Evolutionary conservation across 495 filamentous ascomycete genomes (phyloP).

Genomic region (Cenococcum geophilum): DNA sequence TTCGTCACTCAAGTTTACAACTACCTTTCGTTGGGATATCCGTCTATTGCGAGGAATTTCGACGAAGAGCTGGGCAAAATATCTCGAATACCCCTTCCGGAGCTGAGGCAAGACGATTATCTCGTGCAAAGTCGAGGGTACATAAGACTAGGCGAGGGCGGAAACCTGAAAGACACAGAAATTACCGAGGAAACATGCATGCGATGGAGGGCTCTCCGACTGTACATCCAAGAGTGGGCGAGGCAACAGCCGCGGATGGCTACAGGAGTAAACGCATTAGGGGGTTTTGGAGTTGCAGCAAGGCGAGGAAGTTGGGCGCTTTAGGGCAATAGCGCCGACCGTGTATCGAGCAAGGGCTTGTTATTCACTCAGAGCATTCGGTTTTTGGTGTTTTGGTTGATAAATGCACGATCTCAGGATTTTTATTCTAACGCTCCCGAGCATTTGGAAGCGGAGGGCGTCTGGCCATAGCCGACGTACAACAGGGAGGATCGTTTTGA

Average conservation of each 20-base stretch:
- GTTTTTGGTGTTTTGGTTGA: too few relatives aligned
- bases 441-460: too few relatives aligned
- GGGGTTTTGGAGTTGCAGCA: constrained; percentile 66
- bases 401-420: too few relatives aligned
- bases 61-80: constrained; percentile 79
- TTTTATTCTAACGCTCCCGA: too few relatives aligned
- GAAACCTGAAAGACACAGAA: constrained; percentile 34
- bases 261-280: constrained; percentile 46
- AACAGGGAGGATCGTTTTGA: too few relatives aligned
- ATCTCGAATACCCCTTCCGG: constrained; percentile 55
- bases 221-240: constrained; percentile 82
- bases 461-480: too few relatives aligned
- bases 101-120: constrained; percentile 66
- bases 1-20: constrained; percentile 95
- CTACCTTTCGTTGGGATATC: constrained; percentile 87
- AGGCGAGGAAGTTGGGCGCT: constrained; percentile 80
- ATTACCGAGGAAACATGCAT: constrained; percentile 48
- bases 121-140: constrained; percentile 53
- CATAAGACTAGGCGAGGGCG: constrained; percentile 52
- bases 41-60: constrained; percentile 70
- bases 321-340: constrained; percentile 33
- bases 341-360: not conserved
- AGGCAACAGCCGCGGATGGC: constrained; percentile 64
- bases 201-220: constrained; percentile 72
- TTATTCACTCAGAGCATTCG: constrained; percentile 13